Evolutionary conservation across 2,329 filamentous ascomycete species (phyloP), one percentile per base, ranked within the genome.

Genomic region (Phialophora chinensis): DNA sequence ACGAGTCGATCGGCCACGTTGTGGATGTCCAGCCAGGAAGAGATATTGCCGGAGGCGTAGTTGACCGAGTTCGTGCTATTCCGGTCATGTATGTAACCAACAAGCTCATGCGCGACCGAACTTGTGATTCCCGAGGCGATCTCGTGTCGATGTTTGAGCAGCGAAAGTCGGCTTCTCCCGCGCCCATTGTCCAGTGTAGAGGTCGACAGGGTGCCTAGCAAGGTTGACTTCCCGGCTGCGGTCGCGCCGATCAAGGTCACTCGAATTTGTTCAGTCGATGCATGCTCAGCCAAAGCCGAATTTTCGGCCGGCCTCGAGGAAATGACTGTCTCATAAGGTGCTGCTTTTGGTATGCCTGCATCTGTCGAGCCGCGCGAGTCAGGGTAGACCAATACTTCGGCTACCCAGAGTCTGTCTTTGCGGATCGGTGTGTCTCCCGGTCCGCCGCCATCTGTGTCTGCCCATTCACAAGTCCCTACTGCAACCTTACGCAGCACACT

Each of bases 1-100:
- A 95, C 92, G 3, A 99, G 80, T 23, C 93, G 88, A 67, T 89
- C 87, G 0, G 92, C 87, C 57, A 88, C 86, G 44, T 91, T 89
- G 76, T 99, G 95, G 60, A 98, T 95, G 75, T 97, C 94, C 61
- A 91, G 89, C 95, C 95, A 99, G 0, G 93, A 93, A 66, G 92
- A 91, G 55, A 97, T 89, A 75, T 97, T 92, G 14, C 89, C 89
- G 66, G 90, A 90, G 2, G 91, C 89, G 76, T 96, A 98, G 76
- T 97, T 98, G 59, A 71, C 71, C 8, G 73, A 70, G 20, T 58
- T 35, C 12, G 58, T 53, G n/a, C 55, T 23, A 20, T 49, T 12
- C 20, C 60, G 56, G 6, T 66, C 52, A 29, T 75, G 75, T 3
- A 82, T 80, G 76, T 98, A 99, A 7, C 95, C 95, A 68, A 99